Evolutionary conservation across 306 rosid species (phyloP), one percentile per base, ranked within the genome.

Genomic region (Lathyrus sativus): DNA sequence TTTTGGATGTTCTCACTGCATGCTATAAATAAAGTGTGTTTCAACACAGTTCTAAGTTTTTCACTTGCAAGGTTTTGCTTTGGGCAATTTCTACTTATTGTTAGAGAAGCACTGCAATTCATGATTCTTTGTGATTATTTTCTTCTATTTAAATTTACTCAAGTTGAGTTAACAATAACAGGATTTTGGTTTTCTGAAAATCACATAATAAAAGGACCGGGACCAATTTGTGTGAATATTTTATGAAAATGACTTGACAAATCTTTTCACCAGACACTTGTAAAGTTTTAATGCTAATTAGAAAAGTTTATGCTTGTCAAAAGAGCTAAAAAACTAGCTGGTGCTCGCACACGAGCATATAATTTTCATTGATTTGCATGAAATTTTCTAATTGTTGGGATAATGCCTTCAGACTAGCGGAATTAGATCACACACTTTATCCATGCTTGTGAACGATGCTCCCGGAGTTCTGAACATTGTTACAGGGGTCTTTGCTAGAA

Each of bases 401-500:
- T 75, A n/a, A 38, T 76, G 59, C 61, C 65, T 85, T 66, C 88
- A 90, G 96, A 82, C 78, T n/a, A 87, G 78, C 12, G 96, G 95
- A 70, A 56, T 90, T 75, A 87, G 48, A 51, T 90, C 96, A 3
- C 96, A 90, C 83, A 90, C 96, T 75, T 76, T 90, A 66, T 87
- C 91, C 80, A 76, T 90, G 85, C 87, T 90, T 73, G 96, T 90
- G 61, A 84, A 61, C 22, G 96, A 90, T 74, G 64, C 44, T 78
- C 96, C 96, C 8, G 96, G 96, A 41, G 96, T 90, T 82, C 89
- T 90, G 28, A 83, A 80, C 78, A 65, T 87, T 37, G 80, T 90
- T 60, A 90, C 96, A 0, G 96, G 96, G 26, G 91, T 90, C 81
- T 90, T 90, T 74, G 81, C 96, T 65, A 79, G 96, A 68, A 87